Percentiles rank a stretch among this genome's conserved stretches.
Conservation (phyloP, 805 yeast species). For the Yueomyces sp. region DNA sequence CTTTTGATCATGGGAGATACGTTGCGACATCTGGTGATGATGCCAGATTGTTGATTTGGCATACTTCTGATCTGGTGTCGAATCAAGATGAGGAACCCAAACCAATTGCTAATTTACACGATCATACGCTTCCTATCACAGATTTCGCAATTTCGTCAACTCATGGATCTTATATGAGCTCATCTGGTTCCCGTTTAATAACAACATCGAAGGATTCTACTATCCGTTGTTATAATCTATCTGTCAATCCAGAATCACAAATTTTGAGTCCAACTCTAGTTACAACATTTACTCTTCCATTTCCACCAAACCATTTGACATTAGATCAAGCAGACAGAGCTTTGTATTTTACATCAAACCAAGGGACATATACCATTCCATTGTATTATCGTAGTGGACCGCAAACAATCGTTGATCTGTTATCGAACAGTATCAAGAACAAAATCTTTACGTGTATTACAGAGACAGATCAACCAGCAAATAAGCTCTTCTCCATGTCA, state of each 20-base stretch:
- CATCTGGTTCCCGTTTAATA: conserved; percentile 46
- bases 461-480: conserved; percentile 24
- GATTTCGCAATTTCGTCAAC: conserved; percentile 35
- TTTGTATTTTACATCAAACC: conserved; percentile 51
- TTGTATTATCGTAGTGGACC: conserved; percentile 13
- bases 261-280: conserved; percentile 26
- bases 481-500: conserved; percentile 13
- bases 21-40: conserved; percentile 71
- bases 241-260: conserved; percentile 3
- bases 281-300: conserved; percentile 59
- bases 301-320: conserved; percentile 42
- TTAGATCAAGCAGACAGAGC: conserved; percentile 73
- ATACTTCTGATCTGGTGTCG: conserved; percentile 39
- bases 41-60: conserved; percentile 69
- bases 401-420: neutral
- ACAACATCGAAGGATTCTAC: conserved; percentile 68
- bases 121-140: conserved; percentile 36
- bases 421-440: conserved; percentile 29
- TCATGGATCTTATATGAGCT: conserved; percentile 20
- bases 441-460: conserved; percentile 37
- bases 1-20: conserved; percentile 49
- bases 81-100: conserved; percentile 28
- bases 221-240: conserved; percentile 52
- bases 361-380: conserved; percentile 32
- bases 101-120: conserved; percentile 47